phyloP scores from a whole-genome alignment of 345 rosid species.

The Eutrema yunnanense region DNA sequence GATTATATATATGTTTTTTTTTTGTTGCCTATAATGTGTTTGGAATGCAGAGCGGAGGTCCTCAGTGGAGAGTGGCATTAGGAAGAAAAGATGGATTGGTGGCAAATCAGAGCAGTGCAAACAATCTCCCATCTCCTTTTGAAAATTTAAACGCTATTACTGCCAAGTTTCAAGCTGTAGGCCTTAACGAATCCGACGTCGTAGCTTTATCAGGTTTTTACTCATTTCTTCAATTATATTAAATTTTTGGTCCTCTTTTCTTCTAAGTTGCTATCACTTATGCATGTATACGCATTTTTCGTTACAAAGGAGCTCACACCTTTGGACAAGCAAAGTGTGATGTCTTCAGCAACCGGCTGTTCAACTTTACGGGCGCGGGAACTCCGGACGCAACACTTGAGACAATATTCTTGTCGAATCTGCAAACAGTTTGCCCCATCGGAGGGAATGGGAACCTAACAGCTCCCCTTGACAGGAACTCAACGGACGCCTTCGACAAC shows the following conservation, averaged over 20 bases:
- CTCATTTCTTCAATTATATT: neutral
- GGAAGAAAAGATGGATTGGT: constrained; percentile 74
- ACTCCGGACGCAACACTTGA: constrained; percentile 49
- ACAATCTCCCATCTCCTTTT: constrained; percentile 57
- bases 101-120: constrained; percentile 55
- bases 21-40: neutral
- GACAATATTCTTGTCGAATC: constrained; percentile 32
- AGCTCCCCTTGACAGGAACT: constrained; percentile 46
- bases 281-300: neutral
- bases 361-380: constrained; percentile 42
- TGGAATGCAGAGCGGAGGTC: constrained; percentile 67
- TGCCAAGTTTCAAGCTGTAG: constrained; percentile 47
- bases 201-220: constrained; percentile 58
- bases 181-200: constrained; percentile 53
- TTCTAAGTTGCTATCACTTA: neutral
- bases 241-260: neutral
- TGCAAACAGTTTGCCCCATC: constrained; percentile 44
- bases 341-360: constrained; percentile 47
- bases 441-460: constrained; percentile 43
- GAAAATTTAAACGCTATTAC: constrained; percentile 41
- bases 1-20: neutral
- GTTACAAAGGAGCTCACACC: constrained; percentile 49
- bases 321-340: constrained; percentile 60
- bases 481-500: constrained; percentile 53
- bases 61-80: constrained; percentile 54